phyloP scores from a whole-genome alignment of 495 filamentous ascomycete species.

The Penicillium egyptiacum region DNA sequence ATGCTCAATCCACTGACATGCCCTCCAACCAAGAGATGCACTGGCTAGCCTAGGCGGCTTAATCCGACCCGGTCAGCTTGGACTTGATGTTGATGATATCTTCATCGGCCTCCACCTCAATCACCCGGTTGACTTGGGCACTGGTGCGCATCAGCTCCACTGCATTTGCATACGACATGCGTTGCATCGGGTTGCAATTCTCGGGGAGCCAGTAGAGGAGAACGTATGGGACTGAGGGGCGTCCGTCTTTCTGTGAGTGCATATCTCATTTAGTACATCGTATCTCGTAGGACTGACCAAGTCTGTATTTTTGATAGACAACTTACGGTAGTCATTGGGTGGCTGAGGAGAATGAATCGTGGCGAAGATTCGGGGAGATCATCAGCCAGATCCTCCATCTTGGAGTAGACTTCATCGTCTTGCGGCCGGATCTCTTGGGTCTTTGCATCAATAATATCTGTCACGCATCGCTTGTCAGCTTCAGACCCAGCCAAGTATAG shows the following conservation, averaged over 20 bases:
- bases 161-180: constrained; percentile 93
- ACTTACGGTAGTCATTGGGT: constrained; percentile 78
- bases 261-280: constrained; percentile 4
- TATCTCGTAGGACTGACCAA: background rate
- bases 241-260: constrained; percentile 54
- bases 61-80: constrained; percentile 56
- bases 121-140: constrained; percentile 75
- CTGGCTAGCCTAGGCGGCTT: constrained; percentile 2
- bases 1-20: constrained; percentile 5
- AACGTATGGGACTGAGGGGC: constrained; percentile 78
- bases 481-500: background rate
- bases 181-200: constrained; percentile 77
- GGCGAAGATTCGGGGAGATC: constrained; percentile 93
- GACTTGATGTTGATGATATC: constrained; percentile 73
- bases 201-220: constrained; percentile 89
- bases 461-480: constrained; percentile 1
- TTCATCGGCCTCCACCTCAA: constrained; percentile 75
- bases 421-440: constrained; percentile 79
- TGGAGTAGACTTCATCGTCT: constrained; percentile 75
- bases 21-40: background rate
- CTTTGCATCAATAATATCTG: constrained; percentile 72
- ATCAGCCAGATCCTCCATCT: constrained; percentile 75
- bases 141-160: constrained; percentile 93
- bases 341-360: constrained; percentile 84
- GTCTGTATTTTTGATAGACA: background rate